Percentiles rank a stretch among this genome's conserved stretches.
Evolutionary conservation across 306 rosid genomes (phyloP).

Genomic region (Medicago arabica): DNA sequence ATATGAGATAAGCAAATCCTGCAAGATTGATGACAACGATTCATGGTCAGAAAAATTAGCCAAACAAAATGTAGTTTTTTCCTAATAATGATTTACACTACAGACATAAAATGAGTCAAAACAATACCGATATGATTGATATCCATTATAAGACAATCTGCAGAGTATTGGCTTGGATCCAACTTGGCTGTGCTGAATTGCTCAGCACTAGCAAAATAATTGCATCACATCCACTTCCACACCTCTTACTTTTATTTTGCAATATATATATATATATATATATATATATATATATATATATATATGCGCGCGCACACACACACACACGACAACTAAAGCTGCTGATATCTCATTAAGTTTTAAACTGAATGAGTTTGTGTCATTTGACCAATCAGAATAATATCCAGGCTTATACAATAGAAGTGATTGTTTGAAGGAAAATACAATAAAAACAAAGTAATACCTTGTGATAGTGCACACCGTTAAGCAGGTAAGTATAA

Average conservation of each 20-base stretch:
- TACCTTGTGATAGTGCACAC: constrained; percentile 92
- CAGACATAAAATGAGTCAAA: constrained; percentile 25
- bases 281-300: constrained; percentile 4
- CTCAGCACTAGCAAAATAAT: background rate
- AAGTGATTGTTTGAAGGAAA: background rate
- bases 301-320: too few species aligned
- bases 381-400: constrained; percentile 21
- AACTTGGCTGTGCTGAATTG: constrained; percentile 13
- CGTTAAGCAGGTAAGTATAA: constrained; percentile 71
- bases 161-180: constrained; percentile 11
- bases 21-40: constrained; percentile 44
- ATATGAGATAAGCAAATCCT: constrained; percentile 88
- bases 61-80: background rate
- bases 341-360: constrained; percentile 26
- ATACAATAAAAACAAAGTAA: constrained; percentile 30
- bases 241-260: constrained; percentile 16
- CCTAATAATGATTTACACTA: background rate
- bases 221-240: constrained; percentile 10
- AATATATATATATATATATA: constrained; percentile 3
- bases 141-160: background rate
- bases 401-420: background rate
- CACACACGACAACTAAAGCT: background rate
- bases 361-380: background rate
- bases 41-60: constrained; percentile 17
- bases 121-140: constrained; percentile 5